These are phyloP conservation scores for Tephrocybe sp. DNA, from an alignment of 768 basidiomycete genomes.

Conservation along the genomic window DNA sequence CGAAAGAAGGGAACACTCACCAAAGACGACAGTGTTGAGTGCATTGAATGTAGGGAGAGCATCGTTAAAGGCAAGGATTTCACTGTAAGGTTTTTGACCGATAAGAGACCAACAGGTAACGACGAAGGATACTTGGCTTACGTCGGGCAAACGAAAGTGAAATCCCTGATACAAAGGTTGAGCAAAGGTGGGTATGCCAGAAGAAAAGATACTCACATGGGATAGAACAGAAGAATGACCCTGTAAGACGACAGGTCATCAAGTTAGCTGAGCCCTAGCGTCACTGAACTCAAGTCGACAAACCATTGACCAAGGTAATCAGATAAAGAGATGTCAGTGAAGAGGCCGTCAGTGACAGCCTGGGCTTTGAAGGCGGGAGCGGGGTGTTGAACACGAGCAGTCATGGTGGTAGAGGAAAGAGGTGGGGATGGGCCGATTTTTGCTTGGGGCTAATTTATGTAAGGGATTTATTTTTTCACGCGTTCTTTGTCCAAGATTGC, in stretches of 20 bases:
- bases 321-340: slow-evolving; percentile 72
- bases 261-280: slow-evolving; percentile 9
- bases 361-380: slow-evolving; percentile 79
- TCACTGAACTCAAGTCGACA: slow-evolving; percentile 16
- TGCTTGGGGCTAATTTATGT: slow-evolving; percentile 9
- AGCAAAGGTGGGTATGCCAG: background rate
- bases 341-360: slow-evolving; percentile 72
- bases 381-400: slow-evolving; percentile 74
- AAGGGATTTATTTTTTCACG: slow-evolving; percentile 12
- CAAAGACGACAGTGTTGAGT: slow-evolving; percentile 74
- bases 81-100: slow-evolving; percentile 43
- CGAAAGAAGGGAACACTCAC: slow-evolving; percentile 33
- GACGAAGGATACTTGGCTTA: slow-evolving; percentile 21
- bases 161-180: slow-evolving; percentile 51
- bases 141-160: slow-evolving; percentile 92
- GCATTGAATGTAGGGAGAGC: slow-evolving; percentile 72
- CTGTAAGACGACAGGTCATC: slow-evolving; percentile 33
- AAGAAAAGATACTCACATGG: slow-evolving; percentile 72
- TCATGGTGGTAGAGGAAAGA: slow-evolving; percentile 31
- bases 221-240: slow-evolving; percentile 95
- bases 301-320: slow-evolving; percentile 84
- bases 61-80: slow-evolving; percentile 94
- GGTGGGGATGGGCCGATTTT: slow-evolving; percentile 5
- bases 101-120: background rate
- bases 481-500: slow-evolving; percentile 21